Conservation (phyloP, 208 protist genomes). For the Leishmania amazonensis region DNA sequence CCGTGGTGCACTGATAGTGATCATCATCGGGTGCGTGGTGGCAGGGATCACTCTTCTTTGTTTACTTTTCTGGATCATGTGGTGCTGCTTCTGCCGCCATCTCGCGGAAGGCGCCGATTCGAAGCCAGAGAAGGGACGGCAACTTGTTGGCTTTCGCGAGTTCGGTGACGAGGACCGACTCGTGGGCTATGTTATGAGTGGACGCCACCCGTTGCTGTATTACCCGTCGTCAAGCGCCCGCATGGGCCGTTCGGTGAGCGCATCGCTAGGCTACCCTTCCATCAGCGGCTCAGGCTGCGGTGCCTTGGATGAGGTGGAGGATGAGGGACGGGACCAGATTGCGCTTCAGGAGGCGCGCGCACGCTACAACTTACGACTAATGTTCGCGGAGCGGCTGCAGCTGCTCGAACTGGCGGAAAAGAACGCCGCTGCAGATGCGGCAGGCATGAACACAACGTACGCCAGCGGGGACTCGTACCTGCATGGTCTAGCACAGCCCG, state of each 20-base stretch:
- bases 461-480: slow-evolving; percentile 14
- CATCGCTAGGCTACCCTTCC: slow-evolving; percentile 1
- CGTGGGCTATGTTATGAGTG: slow-evolving; percentile 27
- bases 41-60: slow-evolving; percentile 1
- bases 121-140: slow-evolving; percentile 14
- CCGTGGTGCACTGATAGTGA: slow-evolving; percentile 27
- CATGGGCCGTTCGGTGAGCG: not conserved
- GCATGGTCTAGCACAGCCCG: slow-evolving; percentile 11
- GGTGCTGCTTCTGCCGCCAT: not conserved
- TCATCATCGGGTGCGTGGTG: slow-evolving; percentile 47
- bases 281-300: slow-evolving; percentile 1
- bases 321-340: slow-evolving; percentile 62
- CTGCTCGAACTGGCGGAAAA: slow-evolving; percentile 44
- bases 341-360: slow-evolving; percentile 67
- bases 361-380: slow-evolving; percentile 63
- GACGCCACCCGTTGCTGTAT: slow-evolving; percentile 44
- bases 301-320: slow-evolving; percentile 43
- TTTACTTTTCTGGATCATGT: not conserved
- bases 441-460: slow-evolving; percentile 29
- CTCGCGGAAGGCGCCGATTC: not conserved
- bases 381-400: slow-evolving; percentile 49
- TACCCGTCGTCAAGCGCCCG: slow-evolving; percentile 19
- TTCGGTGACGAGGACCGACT: slow-evolving; percentile 11
- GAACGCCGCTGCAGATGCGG: slow-evolving; percentile 44
- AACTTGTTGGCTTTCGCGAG: slow-evolving; percentile 38